phyloP scores from a whole-genome alignment of 176 grass and related monocot genomes.

The Elaeis guineensis region DNA sequence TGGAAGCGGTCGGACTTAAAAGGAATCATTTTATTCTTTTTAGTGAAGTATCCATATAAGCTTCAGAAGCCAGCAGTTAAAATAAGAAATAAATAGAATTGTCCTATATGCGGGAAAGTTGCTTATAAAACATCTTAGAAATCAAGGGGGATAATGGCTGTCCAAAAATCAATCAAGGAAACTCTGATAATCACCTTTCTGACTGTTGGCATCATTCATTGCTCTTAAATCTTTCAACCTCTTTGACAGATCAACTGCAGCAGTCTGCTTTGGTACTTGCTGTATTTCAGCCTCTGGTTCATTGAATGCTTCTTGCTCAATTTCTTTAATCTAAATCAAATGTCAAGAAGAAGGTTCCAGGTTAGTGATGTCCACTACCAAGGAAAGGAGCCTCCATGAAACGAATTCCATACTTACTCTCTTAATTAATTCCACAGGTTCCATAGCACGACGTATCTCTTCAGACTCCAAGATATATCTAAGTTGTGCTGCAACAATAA shows the following conservation, averaged over 20 bases:
- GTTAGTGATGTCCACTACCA: too few relatives aligned
- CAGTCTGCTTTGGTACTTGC: conserved; percentile 65
- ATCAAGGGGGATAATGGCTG: too few relatives aligned
- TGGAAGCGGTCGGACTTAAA: too few relatives aligned
- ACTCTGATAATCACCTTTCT: conserved; percentile 54
- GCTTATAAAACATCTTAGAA: too few relatives aligned
- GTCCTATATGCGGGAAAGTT: too few relatives aligned
- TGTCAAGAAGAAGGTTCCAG: not conserved
- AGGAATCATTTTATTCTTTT: too few relatives aligned
- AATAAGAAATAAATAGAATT: too few relatives aligned
- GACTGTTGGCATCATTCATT: conserved; percentile 72
- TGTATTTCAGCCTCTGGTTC: conserved; percentile 38
- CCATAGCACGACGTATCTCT: conserved; percentile 64
- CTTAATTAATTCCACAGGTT: conserved; percentile 79
- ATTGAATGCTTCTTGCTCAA: conserved; percentile 61
- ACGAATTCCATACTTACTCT: conserved; percentile 39
- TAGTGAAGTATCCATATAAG: too few relatives aligned
- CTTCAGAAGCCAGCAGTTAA: too few relatives aligned
- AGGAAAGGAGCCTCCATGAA: too few relatives aligned
- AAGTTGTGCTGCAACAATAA: conserved; percentile 56
- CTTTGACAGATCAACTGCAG: conserved; percentile 80
- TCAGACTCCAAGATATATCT: conserved; percentile 78
- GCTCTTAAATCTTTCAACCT: conserved; percentile 64
- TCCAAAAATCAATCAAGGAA: not conserved
- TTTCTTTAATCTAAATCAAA: conserved; percentile 73